A percentile compares a stretch with the other conserved stretches of the same genome.
Evolutionary conservation across 2,329 filamentous ascomycete species (phyloP).

Genomic region (Ceratocystis albifundus): DNA sequence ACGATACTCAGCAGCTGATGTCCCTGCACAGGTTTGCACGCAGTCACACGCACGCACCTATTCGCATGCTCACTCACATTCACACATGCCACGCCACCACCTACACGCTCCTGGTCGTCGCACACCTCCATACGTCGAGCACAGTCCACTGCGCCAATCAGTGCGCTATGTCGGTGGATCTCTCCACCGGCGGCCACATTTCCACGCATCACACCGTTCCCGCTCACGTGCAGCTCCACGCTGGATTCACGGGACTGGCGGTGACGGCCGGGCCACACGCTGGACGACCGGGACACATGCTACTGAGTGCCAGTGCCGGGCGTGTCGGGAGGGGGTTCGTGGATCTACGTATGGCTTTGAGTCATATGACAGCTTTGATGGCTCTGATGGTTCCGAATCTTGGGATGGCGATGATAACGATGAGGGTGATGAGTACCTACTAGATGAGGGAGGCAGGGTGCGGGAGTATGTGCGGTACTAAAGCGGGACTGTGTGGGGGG

Average conservation of each 20-base stretch:
- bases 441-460: constrained; percentile 6
- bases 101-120: neutral
- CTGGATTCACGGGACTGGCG: no score
- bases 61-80: neutral
- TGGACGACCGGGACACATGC: neutral
- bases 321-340: neutral
- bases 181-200: neutral
- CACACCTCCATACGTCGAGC: neutral
- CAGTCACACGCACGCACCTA: neutral
- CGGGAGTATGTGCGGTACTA: constrained; percentile 9
- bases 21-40: neutral
- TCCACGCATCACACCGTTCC: no score
- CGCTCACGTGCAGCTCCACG: no score
- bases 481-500: neutral
- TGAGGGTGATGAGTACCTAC: constrained; percentile 1
- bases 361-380: neutral
- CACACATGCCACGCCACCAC: neutral
- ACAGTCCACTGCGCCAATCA: neutral
- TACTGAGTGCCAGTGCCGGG: neutral
- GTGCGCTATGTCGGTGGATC: neutral
- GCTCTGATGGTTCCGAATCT: neutral
- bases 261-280: no score
- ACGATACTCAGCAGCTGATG: neutral
- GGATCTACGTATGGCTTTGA: neutral
- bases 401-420: neutral